Conservation (phyloP, 768 basidiomycete genomes). For the Termitomyces sp. region DNA sequence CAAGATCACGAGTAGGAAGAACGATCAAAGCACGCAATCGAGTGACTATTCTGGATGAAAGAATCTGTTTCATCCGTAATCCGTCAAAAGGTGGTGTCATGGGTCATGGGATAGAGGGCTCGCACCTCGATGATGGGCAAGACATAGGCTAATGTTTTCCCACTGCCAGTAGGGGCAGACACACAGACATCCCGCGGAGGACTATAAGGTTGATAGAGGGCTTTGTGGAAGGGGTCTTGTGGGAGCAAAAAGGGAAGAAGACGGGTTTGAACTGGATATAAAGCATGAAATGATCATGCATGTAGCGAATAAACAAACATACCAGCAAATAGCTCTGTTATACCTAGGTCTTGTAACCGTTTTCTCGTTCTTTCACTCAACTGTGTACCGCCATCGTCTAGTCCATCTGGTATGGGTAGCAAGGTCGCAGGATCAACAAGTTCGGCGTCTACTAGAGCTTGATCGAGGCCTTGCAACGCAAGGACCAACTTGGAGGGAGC, state of each 20-base stretch:
- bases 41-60: conserved; percentile 74
- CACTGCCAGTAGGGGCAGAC: conserved; percentile 96
- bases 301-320: conserved; percentile 14
- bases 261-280: conserved; percentile 74
- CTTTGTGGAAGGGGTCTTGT: conserved; percentile 30
- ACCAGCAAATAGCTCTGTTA: conserved; percentile 91
- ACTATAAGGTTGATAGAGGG: conserved; percentile 63
- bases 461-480: conserved; percentile 76
- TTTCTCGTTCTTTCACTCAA: conserved; percentile 58
- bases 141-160: conserved; percentile 96
- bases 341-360: conserved; percentile 70
- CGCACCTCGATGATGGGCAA: conserved; percentile 86
- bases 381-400: conserved; percentile 40
- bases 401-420: conserved; percentile 40
- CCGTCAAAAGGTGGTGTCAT: background rate
- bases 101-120: background rate
- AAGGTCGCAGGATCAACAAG: conserved; percentile 54
- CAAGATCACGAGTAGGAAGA: conserved; percentile 91
- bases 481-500: conserved; percentile 70
- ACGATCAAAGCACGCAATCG: conserved; percentile 86
- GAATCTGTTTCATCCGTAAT: conserved; percentile 40
- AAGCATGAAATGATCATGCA: background rate
- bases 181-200: conserved; percentile 83
- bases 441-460: conserved; percentile 66
- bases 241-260: conserved; percentile 81